Base-by-base conservation (phyloP, 2,329 filamentous ascomycete genomes). In the Arthrobotrys sphaeroides region DNA sequence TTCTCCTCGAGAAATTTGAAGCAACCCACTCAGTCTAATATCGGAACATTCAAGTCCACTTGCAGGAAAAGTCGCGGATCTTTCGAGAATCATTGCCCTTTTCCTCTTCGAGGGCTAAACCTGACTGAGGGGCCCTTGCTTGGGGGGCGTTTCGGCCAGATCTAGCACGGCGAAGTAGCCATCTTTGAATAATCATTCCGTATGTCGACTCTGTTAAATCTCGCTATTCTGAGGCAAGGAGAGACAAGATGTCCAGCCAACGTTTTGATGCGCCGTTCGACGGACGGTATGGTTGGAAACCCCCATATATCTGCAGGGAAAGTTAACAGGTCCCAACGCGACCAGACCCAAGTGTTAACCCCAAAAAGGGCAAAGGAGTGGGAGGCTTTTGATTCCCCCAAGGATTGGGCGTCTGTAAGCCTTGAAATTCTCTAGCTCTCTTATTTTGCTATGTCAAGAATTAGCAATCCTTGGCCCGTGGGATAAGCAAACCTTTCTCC, bases 1-100 rank as follows among this genome's bases (percentile, higher is more conserved):
- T 45, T 42, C 47, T 65, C 53, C 3, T 65, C 28, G n/a, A n/a
- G 57, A 59, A 75, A 51, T 66, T 62, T 57, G 47, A 64, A 22
- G 55, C 62, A n/a, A 42, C 53, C 64, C 64, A 60, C 64, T 62
- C 66, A 57, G 49, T 28, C 33, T 31, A 20, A 42, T 36, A 55
- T 33, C 42, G 42, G 65, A 60, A 65, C 33, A 43, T 64, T 47
- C 38, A 51, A 43, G 51, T 26, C 43, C 57, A 20, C 43, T 59
- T 57, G 28, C 55, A 68, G 47, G 10, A 55, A 68, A n/a, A 64
- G 20, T 74, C 55, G 70, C 62, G 55, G 70, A 68, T 68, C 62
- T 55, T 68, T 75, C 49, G 72, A 69, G 47, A 75, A 75, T 75
- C 64, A 57, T 69, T 64, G 31, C 57, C 49, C 16, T 24, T 42